Evolutionary conservation across 805 yeast species (phyloP).

Genomic region (Ogataea henricii): DNA sequence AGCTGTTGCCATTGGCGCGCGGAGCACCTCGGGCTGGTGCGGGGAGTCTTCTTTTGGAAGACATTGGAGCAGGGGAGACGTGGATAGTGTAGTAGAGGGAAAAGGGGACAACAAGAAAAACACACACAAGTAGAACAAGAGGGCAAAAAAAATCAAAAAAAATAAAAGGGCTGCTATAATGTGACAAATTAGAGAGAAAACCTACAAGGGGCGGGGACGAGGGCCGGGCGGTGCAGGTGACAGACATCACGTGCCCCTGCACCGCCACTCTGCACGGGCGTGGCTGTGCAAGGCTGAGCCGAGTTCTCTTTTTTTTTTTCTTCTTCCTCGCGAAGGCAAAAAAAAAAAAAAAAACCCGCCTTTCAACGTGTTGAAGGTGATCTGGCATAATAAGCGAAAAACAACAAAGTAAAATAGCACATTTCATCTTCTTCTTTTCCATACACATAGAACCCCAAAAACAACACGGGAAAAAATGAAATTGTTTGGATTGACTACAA

Average conservation of each 20-base stretch:
- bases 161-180: neutral
- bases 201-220: no score
- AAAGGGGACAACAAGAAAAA: no score
- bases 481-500: slow-evolving; percentile 39
- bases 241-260: no score
- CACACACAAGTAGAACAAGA: neutral
- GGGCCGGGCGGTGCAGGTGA: no score
- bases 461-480: slow-evolving; percentile 41
- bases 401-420: neutral
- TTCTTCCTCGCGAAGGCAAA: neutral
- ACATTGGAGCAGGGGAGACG: neutral
- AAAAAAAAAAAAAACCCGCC: neutral
- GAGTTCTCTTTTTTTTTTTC: no score
- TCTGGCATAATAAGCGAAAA: slow-evolving; percentile 3
- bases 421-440: neutral
- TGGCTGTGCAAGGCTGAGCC: no score
- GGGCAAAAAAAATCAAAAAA: neutral
- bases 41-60: slow-evolving; percentile 13
- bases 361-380: slow-evolving; percentile 1
- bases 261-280: no score
- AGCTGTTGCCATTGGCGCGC: slow-evolving; percentile 1
- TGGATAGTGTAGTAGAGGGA: neutral
- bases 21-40: neutral
- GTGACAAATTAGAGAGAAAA: neutral
- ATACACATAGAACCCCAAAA: neutral